These are phyloP conservation scores for Candida michaelii DNA, from an alignment of 805 yeast species.

Conservation along the genomic window DNA sequence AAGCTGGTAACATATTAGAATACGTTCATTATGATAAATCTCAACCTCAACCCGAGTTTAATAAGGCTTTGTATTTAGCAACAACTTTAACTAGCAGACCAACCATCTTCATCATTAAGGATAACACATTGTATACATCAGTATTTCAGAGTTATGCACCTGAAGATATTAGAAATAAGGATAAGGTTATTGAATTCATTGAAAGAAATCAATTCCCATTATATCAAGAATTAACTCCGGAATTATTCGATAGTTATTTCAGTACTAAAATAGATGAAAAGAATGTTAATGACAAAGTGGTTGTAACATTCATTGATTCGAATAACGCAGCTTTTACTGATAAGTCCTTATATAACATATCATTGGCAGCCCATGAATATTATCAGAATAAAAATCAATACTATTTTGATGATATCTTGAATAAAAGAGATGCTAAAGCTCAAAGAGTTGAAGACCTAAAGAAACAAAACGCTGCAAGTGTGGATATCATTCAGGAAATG, in stretches of 20 bases:
- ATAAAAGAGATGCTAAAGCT: conserved; percentile 36
- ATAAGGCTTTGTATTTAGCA: conserved; percentile 48
- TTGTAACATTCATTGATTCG: conserved; percentile 49
- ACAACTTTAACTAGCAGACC: conserved; percentile 61
- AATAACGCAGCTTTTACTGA: conserved; percentile 31
- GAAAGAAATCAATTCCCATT: conserved; percentile 49
- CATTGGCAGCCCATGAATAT: conserved; percentile 50
- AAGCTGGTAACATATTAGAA: conserved; percentile 40
- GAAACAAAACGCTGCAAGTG: conserved; percentile 41
- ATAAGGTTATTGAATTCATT: conserved; percentile 51
- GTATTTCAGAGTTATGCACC: conserved; percentile 63
- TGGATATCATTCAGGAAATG: conserved; percentile 47
- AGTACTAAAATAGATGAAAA: conserved; percentile 14
- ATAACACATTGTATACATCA: conserved; percentile 50
- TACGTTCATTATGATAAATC: conserved; percentile 44
- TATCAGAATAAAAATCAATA: conserved; percentile 43
- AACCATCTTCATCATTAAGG: conserved; percentile 59
- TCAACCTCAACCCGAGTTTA: conserved; percentile 33
- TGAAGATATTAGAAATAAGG: conserved; percentile 56
- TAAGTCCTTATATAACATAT: conserved; percentile 35
- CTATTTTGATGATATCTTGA: conserved; percentile 33
- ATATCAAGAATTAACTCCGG: conserved; percentile 50
- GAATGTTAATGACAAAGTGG: conserved; percentile 39
- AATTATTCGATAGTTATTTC: conserved; percentile 36
- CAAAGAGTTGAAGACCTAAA: conserved; percentile 41